Base-by-base conservation (phyloP, 306 rosid species). In the Medicago arabica region DNA sequence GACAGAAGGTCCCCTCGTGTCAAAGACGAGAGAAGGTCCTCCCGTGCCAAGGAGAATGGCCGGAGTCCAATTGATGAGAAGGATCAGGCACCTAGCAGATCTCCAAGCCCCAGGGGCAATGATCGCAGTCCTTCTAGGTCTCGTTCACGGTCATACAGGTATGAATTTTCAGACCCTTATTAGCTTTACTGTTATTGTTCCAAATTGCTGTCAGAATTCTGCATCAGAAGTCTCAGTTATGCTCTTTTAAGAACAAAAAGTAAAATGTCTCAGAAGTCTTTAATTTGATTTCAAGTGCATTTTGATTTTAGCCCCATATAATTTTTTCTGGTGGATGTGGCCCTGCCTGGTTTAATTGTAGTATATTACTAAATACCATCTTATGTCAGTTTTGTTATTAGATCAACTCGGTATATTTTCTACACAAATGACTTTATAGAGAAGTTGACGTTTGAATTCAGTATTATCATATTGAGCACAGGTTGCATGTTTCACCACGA, bases 81-180 rank as follows among this genome's bases (percentile, higher is more conserved):
- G 84, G 90, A 71, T 44, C 78, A 16, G 60, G 57, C 83, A 53
- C 90, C 86, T 18, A 81, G 79, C 78, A 80, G 87, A 80, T 89
- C 97, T 21, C 79, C 40, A 83, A 89, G 91, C 83, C 93, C 87
- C 1, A 79, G 83, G 85, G 83, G 77, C 34, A 80, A 78, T 36
- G 84, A 74, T 69, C 74, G 67, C 75, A 83, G 88, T 78, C 93
- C 80, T 65, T 89, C 88, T 28, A 81, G 87, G 75, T 90, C 93
- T 71, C 86, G 80, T 8, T 91, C 90, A 0, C 74, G 70, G 47
- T 90, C 93, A n/a, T 89, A 83, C 85, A 90, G 96, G 99, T 96
- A 83, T 65, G 69, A 9, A 89, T 86, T 76, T 82, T 55, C 34
- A 36, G 46, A 25, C 53, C 40, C 41, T 59, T 41, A 21, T 74